Percentiles rank a stretch among this genome's conserved stretches.
These are phyloP conservation scores for Lachancea waltii DNA, from an alignment of 805 yeast species.

Conservation along the genomic window DNA sequence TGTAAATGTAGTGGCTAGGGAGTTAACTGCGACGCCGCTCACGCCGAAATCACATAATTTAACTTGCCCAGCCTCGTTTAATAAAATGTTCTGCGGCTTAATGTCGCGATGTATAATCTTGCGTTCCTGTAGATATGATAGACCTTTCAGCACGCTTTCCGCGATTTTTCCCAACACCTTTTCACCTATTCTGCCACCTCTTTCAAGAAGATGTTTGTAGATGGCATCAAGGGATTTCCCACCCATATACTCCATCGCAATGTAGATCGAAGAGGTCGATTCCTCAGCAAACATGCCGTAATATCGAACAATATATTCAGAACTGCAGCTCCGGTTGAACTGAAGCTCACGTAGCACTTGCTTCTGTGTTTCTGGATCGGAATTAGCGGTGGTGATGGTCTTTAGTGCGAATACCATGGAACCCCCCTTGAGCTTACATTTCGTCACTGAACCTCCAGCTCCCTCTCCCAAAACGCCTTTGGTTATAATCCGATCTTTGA, in stretches of 20 bases:
- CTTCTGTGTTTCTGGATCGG: conserved; percentile 76
- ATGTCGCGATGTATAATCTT: conserved; percentile 92
- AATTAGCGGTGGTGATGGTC: conserved; percentile 38
- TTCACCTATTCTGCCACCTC: conserved; percentile 87
- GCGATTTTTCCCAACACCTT: conserved; percentile 88
- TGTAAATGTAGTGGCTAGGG: conserved; percentile 91
- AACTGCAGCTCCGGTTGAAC: conserved; percentile 74
- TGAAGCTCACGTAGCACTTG: conserved; percentile 89
- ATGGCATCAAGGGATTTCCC: conserved; percentile 87
- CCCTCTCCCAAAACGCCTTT: conserved; percentile 85
- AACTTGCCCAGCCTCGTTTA: conserved; percentile 72
- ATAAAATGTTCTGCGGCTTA: conserved; percentile 86
- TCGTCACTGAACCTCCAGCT: conserved; percentile 82
- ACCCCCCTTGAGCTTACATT: conserved; percentile 59
- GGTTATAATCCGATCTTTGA: conserved; percentile 56
- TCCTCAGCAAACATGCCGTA: conserved; percentile 87
- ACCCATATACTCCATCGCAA: conserved; percentile 97
- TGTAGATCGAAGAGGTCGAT: conserved; percentile 72
- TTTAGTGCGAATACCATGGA: conserved; percentile 75
- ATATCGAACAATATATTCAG: conserved; percentile 82
- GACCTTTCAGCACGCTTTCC: conserved; percentile 74
- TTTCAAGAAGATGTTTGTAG: conserved; percentile 64
- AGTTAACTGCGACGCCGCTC: conserved; percentile 92
- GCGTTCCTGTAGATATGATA: conserved; percentile 81
- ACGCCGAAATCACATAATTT: conserved; percentile 97